phyloP scores from a whole-genome alignment of 2,329 filamentous ascomycete species.

The Aaosphaeria pasadenensis region DNA sequence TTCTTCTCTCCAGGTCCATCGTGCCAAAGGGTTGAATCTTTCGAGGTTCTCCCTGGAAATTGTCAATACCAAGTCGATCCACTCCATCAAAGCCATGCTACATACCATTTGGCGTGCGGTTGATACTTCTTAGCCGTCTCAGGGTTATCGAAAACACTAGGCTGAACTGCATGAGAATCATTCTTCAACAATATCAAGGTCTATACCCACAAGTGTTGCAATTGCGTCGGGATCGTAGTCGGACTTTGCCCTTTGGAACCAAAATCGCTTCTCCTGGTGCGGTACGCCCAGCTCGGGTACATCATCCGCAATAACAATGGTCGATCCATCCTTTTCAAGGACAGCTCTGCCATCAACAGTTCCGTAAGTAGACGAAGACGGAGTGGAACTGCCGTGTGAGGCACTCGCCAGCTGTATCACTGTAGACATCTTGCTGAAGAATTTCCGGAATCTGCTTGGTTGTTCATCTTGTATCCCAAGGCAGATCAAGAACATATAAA shows the following conservation, averaged over 20 bases:
- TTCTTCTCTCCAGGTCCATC: slow-evolving; percentile 25
- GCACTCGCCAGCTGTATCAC: too few species aligned
- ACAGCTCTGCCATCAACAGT: background rate
- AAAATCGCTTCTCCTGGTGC: slow-evolving; percentile 16
- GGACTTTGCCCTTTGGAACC: slow-evolving; percentile 16
- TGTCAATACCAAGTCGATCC: slow-evolving; percentile 25
- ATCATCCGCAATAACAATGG: slow-evolving; percentile 2
- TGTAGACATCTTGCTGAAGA: too few species aligned
- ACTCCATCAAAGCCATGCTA: background rate
- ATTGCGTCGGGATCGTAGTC: slow-evolving; percentile 11
- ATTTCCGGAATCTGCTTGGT: too few species aligned
- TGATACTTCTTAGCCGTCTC: slow-evolving; percentile 11
- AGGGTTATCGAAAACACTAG: slow-evolving; percentile 10
- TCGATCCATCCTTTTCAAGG: background rate
- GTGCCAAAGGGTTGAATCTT: slow-evolving; percentile 17
- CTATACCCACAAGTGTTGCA: slow-evolving; percentile 9
- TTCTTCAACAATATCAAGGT: background rate
- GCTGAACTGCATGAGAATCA: slow-evolving; percentile 2
- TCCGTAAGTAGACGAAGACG: slow-evolving; percentile 1
- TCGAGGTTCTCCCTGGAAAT: slow-evolving; percentile 18
- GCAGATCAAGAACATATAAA: too few species aligned
- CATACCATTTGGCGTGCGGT: slow-evolving; percentile 32
- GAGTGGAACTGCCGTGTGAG: background rate
- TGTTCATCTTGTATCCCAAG: too few species aligned
- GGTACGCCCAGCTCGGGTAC: slow-evolving; percentile 13